Conservation (phyloP, 1,284 basidiomycete genomes). For the Pseudozyma pruni region DNA sequence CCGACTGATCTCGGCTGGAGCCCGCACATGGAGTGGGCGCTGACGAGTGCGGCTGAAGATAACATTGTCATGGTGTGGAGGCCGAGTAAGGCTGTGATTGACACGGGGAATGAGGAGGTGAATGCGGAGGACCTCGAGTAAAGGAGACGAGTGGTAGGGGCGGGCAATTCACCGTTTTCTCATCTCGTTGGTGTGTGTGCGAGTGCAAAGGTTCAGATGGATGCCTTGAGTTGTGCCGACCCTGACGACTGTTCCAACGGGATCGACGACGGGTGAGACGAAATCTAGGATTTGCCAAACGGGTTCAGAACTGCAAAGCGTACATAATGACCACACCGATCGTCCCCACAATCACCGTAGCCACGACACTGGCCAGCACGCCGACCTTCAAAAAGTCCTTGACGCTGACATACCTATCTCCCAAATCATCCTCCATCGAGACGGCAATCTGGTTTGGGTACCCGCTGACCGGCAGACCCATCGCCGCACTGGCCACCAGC, state of each 20-base stretch:
- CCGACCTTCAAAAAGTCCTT: conserved; percentile 91
- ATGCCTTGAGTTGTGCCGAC: too few relatives aligned
- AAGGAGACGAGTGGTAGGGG: neutral
- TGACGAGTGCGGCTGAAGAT: conserved; percentile 64
- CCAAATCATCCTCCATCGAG: conserved; percentile 93
- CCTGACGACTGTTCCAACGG: too few relatives aligned
- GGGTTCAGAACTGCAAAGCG: conserved; percentile 35
- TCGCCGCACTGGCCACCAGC: conserved; percentile 91
- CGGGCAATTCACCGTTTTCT: too few relatives aligned
- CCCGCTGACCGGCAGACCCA: conserved; percentile 97
- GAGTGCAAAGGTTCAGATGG: neutral
- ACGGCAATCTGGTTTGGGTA: conserved; percentile 82
- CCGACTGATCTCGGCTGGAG: conserved; percentile 66
- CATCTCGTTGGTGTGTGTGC: neutral
- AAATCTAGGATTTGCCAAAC: too few relatives aligned
- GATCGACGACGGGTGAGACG: too few relatives aligned
- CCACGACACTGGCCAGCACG: conserved; percentile 87
- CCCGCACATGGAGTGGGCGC: conserved; percentile 62
- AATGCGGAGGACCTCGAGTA: conserved; percentile 37
- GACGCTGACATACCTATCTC: conserved; percentile 73
- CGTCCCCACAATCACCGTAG: conserved; percentile 72
- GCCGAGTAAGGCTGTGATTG: conserved; percentile 45
- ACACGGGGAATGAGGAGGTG: conserved; percentile 40
- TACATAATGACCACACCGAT: conserved; percentile 64
- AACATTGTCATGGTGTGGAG: conserved; percentile 66